phyloP scores from a whole-genome alignment of 78 protist genomes.

The Dictyostelium firmibasis region DNA sequence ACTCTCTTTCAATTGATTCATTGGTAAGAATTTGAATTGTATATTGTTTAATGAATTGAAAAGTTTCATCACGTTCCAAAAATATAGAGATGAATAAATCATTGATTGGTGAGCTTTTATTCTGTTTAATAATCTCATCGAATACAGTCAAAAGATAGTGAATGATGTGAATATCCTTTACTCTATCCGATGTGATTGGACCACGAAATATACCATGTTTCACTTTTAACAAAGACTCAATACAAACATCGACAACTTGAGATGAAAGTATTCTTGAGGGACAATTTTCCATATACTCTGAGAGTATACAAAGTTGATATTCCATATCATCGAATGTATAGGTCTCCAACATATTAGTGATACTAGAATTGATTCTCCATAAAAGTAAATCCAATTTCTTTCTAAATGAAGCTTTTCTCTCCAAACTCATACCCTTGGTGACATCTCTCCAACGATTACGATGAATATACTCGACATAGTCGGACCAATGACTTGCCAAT shows the following conservation, averaged over 20 bases:
- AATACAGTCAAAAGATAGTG: constrained; percentile 69
- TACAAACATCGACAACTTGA: constrained; percentile 79
- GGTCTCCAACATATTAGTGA: constrained; percentile 38
- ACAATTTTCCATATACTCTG: constrained; percentile 71
- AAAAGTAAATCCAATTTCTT: constrained; percentile 68
- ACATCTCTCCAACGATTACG: constrained; percentile 62
- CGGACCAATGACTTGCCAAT: constrained; percentile 71
- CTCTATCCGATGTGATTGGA: background rate
- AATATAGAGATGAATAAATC: constrained; percentile 46
- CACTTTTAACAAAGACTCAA: constrained; percentile 49
- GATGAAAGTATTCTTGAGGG: constrained; percentile 49
- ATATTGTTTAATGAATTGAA: constrained; percentile 62
- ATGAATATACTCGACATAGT: constrained; percentile 77
- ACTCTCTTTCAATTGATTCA: constrained; percentile 50
- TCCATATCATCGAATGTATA: constrained; percentile 36
- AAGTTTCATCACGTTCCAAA: constrained; percentile 66
- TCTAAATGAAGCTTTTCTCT: constrained; percentile 53
- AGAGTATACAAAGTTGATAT: constrained; percentile 35
- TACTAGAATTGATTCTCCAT: constrained; percentile 57
- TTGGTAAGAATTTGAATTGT: constrained; percentile 21
- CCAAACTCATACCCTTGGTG: constrained; percentile 51
- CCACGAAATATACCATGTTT: constrained; percentile 62
- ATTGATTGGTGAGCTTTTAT: constrained; percentile 71
- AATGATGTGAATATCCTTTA: constrained; percentile 48
- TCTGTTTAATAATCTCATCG: constrained; percentile 58